Evolutionary conservation across 495 filamentous ascomycete species (phyloP), one percentile per base, ranked within the genome.

Genomic region (Astrocystis sublimbata): DNA sequence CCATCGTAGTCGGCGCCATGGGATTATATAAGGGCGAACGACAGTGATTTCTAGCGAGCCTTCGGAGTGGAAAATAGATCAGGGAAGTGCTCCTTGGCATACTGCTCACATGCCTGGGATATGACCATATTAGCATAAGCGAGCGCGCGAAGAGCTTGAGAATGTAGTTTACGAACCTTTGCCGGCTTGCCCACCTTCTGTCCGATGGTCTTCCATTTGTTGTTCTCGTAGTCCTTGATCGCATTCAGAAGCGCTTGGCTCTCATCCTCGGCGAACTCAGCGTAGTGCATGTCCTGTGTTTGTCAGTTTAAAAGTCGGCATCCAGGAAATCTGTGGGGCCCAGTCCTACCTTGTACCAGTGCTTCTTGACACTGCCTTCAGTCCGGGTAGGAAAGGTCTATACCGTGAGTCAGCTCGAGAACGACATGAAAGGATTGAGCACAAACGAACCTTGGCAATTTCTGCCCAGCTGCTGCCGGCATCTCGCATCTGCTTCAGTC

Each of bases 251-350:
- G 81, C 26, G 93, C 92, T 64, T 88, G 82, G 71, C 90, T 92
- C 90, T 98, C 94, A 68, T 98, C 93, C 81, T 97, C 94, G 49
- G 90, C 94, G 71, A 98, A 98, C 72, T 98, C 94, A 56, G 94
- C 94, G 75, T 98, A 98, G 70, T 98, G 94, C 94, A 98, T 98
- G 69, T 98, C 94, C 92, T 76, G 47, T 6, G 61, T 88, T 66
- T 15, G 15, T 63, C 45, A 51, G 61, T 30, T n/a, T n/a, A 12
- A n/a, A n/a, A 26, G 5, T 33, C 12, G 15, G 28, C 10, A 49
- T 3, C 61, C 42, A 24, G 24, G 15, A 21, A 60, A 60, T 67
- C 38, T 36, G 50, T 50, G 64, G 53, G 42, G 53, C 53, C 46
- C 3, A 56, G 58, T 68, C 78, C 54, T 81, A 93, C 92, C 84